Conservation (phyloP, 2,329 filamentous ascomycete genomes). For the Leptosphaerulina australis region DNA sequence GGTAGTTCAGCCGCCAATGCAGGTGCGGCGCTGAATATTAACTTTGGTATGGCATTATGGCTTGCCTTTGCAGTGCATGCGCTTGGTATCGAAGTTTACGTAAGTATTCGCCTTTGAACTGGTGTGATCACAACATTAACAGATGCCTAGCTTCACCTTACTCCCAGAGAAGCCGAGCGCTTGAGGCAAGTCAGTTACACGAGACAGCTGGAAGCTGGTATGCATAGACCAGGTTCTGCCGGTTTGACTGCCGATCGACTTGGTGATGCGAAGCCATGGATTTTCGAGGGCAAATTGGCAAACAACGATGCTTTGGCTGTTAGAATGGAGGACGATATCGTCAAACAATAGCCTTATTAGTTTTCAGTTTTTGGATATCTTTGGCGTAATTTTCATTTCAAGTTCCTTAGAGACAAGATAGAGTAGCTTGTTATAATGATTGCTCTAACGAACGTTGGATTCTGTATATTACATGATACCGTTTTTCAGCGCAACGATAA, state of each 20-base stretch:
- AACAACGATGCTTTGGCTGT: not conserved
- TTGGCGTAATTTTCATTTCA: too few relatives aligned
- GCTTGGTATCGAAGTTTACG: conserved; percentile 49
- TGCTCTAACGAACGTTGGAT: too few relatives aligned
- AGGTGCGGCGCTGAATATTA: conserved; percentile 54
- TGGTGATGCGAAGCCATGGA: conserved; percentile 38
- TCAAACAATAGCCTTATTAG: not conserved
- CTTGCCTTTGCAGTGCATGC: conserved; percentile 59
- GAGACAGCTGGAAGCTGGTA: conserved; percentile 61
- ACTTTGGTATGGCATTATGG: conserved; percentile 62
- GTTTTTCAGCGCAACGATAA: too few relatives aligned
- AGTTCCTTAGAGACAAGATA: too few relatives aligned
- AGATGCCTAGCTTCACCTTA: conserved; percentile 43
- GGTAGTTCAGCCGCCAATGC: conserved; percentile 36
- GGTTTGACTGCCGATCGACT: conserved; percentile 36
- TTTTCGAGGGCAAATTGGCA: not conserved
- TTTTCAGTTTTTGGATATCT: not conserved
- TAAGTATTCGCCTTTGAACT: conserved; percentile 36
- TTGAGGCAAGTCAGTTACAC: conserved; percentile 63
- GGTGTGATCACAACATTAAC: not conserved
- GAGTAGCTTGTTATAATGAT: too few relatives aligned
- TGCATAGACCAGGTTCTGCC: conserved; percentile 51
- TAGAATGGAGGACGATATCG: not conserved
- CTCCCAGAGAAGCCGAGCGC: conserved; percentile 60
- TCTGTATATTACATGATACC: too few relatives aligned